Evolutionary conservation across 352 stramenopile species (phyloP), one percentile per base, ranked within the genome.

Genomic region (Phytopythium ostracodes): DNA sequence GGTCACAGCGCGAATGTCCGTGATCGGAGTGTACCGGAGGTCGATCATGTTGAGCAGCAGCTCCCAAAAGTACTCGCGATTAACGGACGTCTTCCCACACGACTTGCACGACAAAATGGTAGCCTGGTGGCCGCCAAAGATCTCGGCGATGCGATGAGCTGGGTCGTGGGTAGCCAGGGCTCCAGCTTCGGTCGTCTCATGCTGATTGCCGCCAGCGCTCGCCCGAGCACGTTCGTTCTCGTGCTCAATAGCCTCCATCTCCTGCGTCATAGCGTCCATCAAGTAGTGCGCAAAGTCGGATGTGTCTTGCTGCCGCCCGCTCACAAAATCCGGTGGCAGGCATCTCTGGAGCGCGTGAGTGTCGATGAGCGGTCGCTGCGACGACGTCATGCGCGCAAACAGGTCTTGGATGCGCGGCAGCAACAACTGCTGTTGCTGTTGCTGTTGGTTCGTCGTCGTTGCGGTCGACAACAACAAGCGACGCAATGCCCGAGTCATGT

Each of bases 31-130:
- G 64, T 96, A 96, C 3, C 82, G 76, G 40, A 96, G 72, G 56
- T 96, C 87, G 44, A 96, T 92, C 84, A 96, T 93, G 61, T 96
- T 96, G 25, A 96, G 70, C 56, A 96, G 61, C 35, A 96, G 65
- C 56, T 96, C 87, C 87, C 87, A 96, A 59, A 94, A 96, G 65
- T 96, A 96, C 57, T 96, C 87, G 25, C 73, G 74, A 55, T 92
- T 93, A 17, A 93, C 78, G 0, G 83, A 92, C 31, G 77, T 89
- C 44, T 93, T 92, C 5, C 82, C 82, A 49, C 87, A 96, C 1
- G 71, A 71, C 59, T 96, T 96, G 71, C 87, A 96, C 8, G 81
- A 79, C 36, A 94, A 42, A 63, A 96, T 89, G 8, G 85, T 94
- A 3, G 87, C 84, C 72, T 93, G 85, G 47, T 81, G 72, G 9